These are phyloP conservation scores for Aspergillus fumigatus DNA, from an alignment of 2,329 filamentous ascomycete species.

Conservation along the genomic window DNA sequence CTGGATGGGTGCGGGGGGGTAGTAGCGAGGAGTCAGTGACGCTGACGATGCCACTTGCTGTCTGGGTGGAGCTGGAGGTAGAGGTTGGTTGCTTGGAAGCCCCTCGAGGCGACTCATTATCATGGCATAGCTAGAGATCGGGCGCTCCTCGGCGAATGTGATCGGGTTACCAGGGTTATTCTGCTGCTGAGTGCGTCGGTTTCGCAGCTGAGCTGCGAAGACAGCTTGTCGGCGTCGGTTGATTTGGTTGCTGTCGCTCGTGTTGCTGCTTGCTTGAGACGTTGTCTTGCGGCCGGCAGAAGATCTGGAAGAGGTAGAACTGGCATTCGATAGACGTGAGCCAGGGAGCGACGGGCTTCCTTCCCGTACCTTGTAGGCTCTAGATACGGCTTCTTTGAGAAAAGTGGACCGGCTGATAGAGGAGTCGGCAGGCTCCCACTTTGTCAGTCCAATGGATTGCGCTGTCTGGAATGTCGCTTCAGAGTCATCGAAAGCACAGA, in stretches of 20 bases:
- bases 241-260: slow-evolving; percentile 11
- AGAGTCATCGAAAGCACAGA: slow-evolving; percentile 35
- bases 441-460: slow-evolving; percentile 50
- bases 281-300: slow-evolving; percentile 8
- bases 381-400: slow-evolving; percentile 57
- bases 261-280: slow-evolving; percentile 6
- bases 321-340: slow-evolving; percentile 5
- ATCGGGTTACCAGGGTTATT: slow-evolving; percentile 6
- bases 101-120: slow-evolving; percentile 34
- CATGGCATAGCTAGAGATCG: slow-evolving; percentile 35
- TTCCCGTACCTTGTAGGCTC: slow-evolving; percentile 51
- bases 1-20: not conserved
- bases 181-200: slow-evolving; percentile 17
- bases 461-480: slow-evolving; percentile 50
- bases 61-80: slow-evolving; percentile 9
- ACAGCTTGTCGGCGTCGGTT: slow-evolving; percentile 27
- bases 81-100: slow-evolving; percentile 8
- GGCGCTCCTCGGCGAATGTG: slow-evolving; percentile 32
- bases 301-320: slow-evolving; percentile 8
- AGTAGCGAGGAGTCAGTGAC: slow-evolving; percentile 12
- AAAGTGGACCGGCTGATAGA: slow-evolving; percentile 52
- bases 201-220: slow-evolving; percentile 32
- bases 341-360: slow-evolving; percentile 4
- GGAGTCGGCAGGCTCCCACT: slow-evolving; percentile 49
- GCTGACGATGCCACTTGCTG: slow-evolving; percentile 6